These are phyloP conservation scores for Terana coerulea DNA, from an alignment of 768 basidiomycete species.

Conservation along the genomic window DNA sequence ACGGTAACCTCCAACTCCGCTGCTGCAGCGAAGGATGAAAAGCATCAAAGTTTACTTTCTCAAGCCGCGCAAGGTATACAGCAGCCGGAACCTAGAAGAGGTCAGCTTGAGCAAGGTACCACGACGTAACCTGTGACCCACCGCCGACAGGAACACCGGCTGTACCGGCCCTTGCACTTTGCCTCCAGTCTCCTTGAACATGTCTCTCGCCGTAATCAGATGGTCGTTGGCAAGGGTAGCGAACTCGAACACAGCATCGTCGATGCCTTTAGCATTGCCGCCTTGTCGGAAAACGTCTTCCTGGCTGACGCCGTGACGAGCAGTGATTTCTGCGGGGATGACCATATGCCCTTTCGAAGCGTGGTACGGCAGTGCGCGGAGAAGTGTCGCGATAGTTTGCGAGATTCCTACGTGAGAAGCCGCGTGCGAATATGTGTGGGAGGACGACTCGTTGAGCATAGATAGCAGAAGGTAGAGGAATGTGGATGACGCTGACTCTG, in stretches of 20 bases:
- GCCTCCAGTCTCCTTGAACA: slow-evolving; percentile 52
- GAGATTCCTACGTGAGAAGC: slow-evolving; percentile 80
- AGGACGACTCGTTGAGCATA: slow-evolving; percentile 53
- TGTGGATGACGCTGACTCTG: slow-evolving; percentile 78
- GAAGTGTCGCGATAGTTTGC: slow-evolving; percentile 63
- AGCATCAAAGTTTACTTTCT: slow-evolving; percentile 67
- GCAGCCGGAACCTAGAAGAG: slow-evolving; percentile 57
- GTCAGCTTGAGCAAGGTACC: slow-evolving; percentile 4
- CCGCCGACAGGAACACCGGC: slow-evolving; percentile 71
- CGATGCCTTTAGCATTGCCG: slow-evolving; percentile 50
- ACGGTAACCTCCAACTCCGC: slow-evolving; percentile 76
- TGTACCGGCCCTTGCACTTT: slow-evolving; percentile 55
- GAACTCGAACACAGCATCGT: slow-evolving; percentile 80
- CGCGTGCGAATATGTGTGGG: slow-evolving; percentile 59
- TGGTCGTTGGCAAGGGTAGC: slow-evolving; percentile 81
- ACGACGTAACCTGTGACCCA: slow-evolving; percentile 35
- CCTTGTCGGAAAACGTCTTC: slow-evolving; percentile 72
- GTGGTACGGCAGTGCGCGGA: slow-evolving; percentile 78
- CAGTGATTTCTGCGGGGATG: slow-evolving; percentile 80
- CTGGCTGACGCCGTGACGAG: slow-evolving; percentile 71
- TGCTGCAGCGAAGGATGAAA: slow-evolving; percentile 60
- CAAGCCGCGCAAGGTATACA: slow-evolving; percentile 61
- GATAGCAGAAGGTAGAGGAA: slow-evolving; percentile 75
- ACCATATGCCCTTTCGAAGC: slow-evolving; percentile 66
- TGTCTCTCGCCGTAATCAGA: slow-evolving; percentile 66